Base-by-base conservation (phyloP, 108 stramenopile genomes). In the Cyclotella sp. region DNA sequence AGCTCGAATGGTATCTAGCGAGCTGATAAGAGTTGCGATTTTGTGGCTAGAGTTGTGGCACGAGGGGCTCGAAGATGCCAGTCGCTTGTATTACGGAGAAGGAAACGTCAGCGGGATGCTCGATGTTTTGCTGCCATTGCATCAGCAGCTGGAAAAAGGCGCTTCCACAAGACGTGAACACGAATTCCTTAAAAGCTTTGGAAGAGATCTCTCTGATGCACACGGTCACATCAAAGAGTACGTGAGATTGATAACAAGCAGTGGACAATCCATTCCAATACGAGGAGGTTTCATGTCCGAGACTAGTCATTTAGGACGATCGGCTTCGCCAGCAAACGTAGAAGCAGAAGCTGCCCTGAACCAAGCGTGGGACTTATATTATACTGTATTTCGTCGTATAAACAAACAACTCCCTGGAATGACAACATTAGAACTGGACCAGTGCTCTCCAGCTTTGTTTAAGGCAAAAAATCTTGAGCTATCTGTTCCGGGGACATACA, bases 31-130 rank as follows among this genome's bases (percentile, higher is more conserved):
- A n/a, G 97, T 99, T n/a, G 97, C 98, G 46, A 98, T 99, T 49
- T 86, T 98, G 24, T 99, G 98, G 98, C 84, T 95, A n/a, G 99
- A 99, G 80, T 83, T 92, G 49, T 99, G 99, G 99, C 98, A 97
- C 59, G 97, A 95, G 70, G 97, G 92, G 10, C 85, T 99, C 13
- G 98, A 99, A 73, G 98, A 99, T 72, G 98, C 99, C 0, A 88
- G 89, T 26, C 73, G 93, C 15, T 83, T 95, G 8, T 96, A 94
- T 76, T 98, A 93, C 68, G 95, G 92, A 47, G 97, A 98, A 73
- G 95, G 95, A n/a, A 94, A 99, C 78, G 86, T 97, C 15, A 79
- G 94, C 15, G 98, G 87, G 22, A 98, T 98, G 97, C 68, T 97
- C 4, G 93, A 95, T 55, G 86, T 93, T 7, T 82, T 99, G 15